Base-by-base conservation (phyloP, 805 yeast genomes). In the Metschnikowia arizonensis region DNA sequence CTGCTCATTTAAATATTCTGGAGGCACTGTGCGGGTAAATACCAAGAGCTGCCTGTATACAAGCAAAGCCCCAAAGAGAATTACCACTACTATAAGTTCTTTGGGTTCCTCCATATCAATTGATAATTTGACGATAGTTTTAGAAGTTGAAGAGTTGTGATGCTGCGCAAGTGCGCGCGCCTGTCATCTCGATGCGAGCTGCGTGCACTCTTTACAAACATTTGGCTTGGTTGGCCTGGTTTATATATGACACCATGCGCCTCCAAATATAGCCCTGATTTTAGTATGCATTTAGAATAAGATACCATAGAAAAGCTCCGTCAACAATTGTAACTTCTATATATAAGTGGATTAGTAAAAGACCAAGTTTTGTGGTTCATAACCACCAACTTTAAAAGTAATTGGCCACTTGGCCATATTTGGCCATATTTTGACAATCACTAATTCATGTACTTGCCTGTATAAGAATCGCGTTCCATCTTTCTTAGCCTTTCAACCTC, bases 1-100 rank as follows among this genome's bases (percentile, higher is more conserved):
- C 62, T 89, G 97, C 53, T 79, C 76, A 30, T 65, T 61, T 26
- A 83, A 64, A 10, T 83, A 83, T 28, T 78, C 63, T 37, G 77
- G 78, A 44, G 77, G 77, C 23, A 82, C 76, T 54, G 84, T 89
- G 42, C 75, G 72, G 30, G 73, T 54, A 41, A 64, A 62, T 15
- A 71, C 65, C 10, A 67, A 46, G 38, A 61, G 57, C 47, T 53
- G 54, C 25, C 50, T 47, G 49, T 58, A 61, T n/a, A 33, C 32
- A n/a, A 44, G 43, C 21, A 53, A 49, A 34, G 57, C 52, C 18
- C 57, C 46, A 11, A 48, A 55, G 5, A 59, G 31, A 32, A 19
- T 7, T 1, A 58, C 43, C 4, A 59, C 58, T 31, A 55, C 46
- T 21, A 61, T 30, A 30, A 34, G 42, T n/a, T 39, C 28, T 4